Evolutionary conservation across 1,139 yeast genomes (phyloP).

Genomic region (Magnusiomyces tetraspermus): DNA sequence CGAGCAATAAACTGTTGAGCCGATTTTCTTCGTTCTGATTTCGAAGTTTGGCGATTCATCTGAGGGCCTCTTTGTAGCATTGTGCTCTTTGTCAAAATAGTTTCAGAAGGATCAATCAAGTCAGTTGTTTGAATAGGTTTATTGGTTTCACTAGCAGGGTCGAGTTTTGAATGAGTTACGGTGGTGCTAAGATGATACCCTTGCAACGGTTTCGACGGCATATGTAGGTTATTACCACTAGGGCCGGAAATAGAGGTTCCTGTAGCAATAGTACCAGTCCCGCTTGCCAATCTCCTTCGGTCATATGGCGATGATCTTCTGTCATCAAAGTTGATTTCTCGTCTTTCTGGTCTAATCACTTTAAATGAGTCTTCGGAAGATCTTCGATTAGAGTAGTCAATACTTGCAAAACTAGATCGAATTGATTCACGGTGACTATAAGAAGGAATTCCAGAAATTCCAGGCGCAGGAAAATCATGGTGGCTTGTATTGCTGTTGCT

Average conservation of each 20-base stretch:
- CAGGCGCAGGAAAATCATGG: not conserved
- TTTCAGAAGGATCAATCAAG: too few species aligned
- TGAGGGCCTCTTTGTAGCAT: slow-evolving; percentile 1
- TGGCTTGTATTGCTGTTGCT: not conserved
- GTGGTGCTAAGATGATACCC: not conserved
- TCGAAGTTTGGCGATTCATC: slow-evolving; percentile 12
- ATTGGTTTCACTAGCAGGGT: too few species aligned
- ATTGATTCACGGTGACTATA: not conserved
- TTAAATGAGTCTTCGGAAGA: slow-evolving; percentile 42
- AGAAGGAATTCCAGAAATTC: not conserved
- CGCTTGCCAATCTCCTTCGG: slow-evolving; percentile 12
- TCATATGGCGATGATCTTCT: slow-evolving; percentile 68
- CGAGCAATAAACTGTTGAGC: slow-evolving; percentile 43
- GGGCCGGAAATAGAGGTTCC: not conserved
- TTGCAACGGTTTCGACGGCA: not conserved
- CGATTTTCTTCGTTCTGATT: slow-evolving; percentile 15
- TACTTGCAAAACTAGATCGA: slow-evolving; percentile 10
- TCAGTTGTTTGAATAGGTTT: too few species aligned
- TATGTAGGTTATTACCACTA: not conserved
- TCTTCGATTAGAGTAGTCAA: slow-evolving; percentile 8
- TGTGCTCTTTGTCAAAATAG: not conserved
- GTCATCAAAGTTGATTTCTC: slow-evolving; percentile 75
- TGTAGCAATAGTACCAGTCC: not conserved
- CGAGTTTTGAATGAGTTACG: not conserved
- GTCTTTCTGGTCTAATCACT: slow-evolving; percentile 53